A percentile compares a stretch with the other conserved stretches of the same genome.
Conservation (phyloP, 305 asterid genomes). For the Fraxinus latifolia region DNA sequence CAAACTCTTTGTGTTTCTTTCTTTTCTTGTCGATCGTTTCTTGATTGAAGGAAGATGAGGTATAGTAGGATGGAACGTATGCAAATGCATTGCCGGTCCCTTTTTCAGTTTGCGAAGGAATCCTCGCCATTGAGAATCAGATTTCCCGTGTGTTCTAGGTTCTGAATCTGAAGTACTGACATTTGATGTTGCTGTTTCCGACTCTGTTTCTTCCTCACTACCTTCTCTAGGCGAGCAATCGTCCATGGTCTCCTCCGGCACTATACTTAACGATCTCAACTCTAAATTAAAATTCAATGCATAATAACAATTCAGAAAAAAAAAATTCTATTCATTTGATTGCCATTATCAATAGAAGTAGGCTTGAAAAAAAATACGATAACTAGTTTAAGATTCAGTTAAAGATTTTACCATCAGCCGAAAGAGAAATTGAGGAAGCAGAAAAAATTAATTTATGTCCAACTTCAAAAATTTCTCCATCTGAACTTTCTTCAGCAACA, state of each 20-base stretch:
- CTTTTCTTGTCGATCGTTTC: slow-evolving; percentile 61
- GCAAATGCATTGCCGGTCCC: slow-evolving; percentile 52
- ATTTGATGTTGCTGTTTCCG: slow-evolving; percentile 33
- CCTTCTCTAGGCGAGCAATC: slow-evolving; percentile 28
- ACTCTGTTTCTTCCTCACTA: slow-evolving; percentile 25
- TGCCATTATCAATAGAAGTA: not conserved
- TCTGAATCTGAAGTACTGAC: slow-evolving; percentile 35
- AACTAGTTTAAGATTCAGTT: not conserved
- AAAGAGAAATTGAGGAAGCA: slow-evolving; percentile 65
- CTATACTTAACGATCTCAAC: slow-evolving; percentile 18
- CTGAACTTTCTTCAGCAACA: slow-evolving; percentile 42
- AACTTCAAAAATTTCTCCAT: slow-evolving; percentile 46
- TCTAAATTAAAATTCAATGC: slow-evolving; percentile 17
- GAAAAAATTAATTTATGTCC: slow-evolving; percentile 60
- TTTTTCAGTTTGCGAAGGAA: slow-evolving; percentile 63
- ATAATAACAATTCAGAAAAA: not conserved
- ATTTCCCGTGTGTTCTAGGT: slow-evolving; percentile 22
- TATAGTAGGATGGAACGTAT: slow-evolving; percentile 64
- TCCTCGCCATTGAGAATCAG: slow-evolving; percentile 73
- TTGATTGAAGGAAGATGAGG: slow-evolving; percentile 77
- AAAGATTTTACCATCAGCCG: slow-evolving; percentile 57
- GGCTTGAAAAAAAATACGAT: not conserved
- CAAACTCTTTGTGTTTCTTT: slow-evolving; percentile 51
- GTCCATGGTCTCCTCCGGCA: slow-evolving; percentile 29
- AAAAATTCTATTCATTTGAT: not conserved